phyloP scores from a whole-genome alignment of 2,329 filamentous ascomycete genomes.

The Exserohilum turcica region DNA sequence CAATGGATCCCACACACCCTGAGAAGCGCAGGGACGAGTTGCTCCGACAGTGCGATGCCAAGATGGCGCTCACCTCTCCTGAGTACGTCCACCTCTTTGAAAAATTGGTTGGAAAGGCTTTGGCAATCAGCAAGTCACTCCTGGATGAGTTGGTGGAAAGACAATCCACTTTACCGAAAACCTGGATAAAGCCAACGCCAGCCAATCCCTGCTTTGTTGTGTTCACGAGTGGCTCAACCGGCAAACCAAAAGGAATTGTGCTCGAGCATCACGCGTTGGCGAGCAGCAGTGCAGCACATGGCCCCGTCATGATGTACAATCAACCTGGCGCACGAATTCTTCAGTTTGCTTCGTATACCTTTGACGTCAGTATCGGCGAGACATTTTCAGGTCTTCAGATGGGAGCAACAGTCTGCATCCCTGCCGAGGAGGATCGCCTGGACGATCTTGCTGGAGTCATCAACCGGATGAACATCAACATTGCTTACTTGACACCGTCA shows the following conservation, averaged over 20 bases:
- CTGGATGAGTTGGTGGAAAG: not conserved
- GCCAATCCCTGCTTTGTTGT: conserved; percentile 61
- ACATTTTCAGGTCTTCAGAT: conserved; percentile 60
- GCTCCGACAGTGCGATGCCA: not conserved
- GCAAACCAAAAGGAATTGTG: conserved; percentile 62
- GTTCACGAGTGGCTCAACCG: conserved; percentile 52
- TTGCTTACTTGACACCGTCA: conserved; percentile 36
- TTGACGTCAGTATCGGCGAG: conserved; percentile 61
- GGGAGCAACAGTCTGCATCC: conserved; percentile 67
- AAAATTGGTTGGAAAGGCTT: not conserved
- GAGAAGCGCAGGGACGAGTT: not conserved
- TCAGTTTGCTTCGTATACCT: conserved; percentile 63
- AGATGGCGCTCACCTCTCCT: not conserved
- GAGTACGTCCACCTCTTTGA: not conserved
- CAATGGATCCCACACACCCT: not conserved
- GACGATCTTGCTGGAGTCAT: conserved; percentile 59
- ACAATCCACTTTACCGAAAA: not conserved
- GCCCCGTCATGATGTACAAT: not conserved
- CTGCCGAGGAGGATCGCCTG: conserved; percentile 56
- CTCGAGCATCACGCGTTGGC: conserved; percentile 42
- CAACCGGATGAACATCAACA: conserved; percentile 40
- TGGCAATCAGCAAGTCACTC: not conserved
- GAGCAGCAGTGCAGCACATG: conserved; percentile 7
- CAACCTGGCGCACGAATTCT: conserved; percentile 14
- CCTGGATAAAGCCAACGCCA: not conserved